Conservation (phyloP, 2,329 filamentous ascomycete species). For the Capronia americana region DNA sequence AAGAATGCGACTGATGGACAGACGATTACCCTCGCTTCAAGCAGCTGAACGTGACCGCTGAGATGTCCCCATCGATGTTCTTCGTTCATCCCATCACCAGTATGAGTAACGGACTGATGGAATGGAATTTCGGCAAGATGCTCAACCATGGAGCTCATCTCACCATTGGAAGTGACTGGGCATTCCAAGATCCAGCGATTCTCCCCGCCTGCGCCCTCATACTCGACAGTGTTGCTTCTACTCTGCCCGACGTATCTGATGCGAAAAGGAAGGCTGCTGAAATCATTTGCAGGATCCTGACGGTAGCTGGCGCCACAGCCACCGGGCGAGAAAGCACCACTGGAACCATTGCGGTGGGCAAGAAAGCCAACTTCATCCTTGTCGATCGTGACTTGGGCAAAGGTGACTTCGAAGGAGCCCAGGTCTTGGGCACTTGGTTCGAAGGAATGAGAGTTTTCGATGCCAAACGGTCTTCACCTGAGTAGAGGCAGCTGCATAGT, state of each 20-base stretch:
- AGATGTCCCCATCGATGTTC: slow-evolving; percentile 45
- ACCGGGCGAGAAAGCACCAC: slow-evolving; percentile 40
- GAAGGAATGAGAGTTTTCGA: slow-evolving; percentile 36
- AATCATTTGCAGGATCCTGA: slow-evolving; percentile 40
- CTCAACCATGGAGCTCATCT: slow-evolving; percentile 40
- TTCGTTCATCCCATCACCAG: slow-evolving; percentile 36
- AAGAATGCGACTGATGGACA: slow-evolving; percentile 17
- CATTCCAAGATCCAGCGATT: slow-evolving; percentile 17
- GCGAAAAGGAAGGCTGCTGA: slow-evolving; percentile 13
- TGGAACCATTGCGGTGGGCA: slow-evolving; percentile 45
- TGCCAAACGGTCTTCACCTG: background rate
- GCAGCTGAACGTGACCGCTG: slow-evolving; percentile 44
- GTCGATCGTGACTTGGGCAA: slow-evolving; percentile 43
- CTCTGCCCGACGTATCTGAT: background rate
- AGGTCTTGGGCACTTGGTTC: slow-evolving; percentile 44
- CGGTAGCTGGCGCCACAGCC: slow-evolving; percentile 42
- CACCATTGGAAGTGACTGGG: slow-evolving; percentile 44
- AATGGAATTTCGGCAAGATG: slow-evolving; percentile 44
- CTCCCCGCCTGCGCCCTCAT: slow-evolving; percentile 16
- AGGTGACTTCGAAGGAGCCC: slow-evolving; percentile 42
- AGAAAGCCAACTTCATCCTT: slow-evolving; percentile 45
- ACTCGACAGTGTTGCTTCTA: slow-evolving; percentile 9
- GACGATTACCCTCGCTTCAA: slow-evolving; percentile 43
- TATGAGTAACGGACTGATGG: slow-evolving; percentile 32
- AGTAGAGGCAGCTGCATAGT: background rate